Conservation (phyloP, 768 basidiomycete genomes). For the Boletellus emodensis region DNA sequence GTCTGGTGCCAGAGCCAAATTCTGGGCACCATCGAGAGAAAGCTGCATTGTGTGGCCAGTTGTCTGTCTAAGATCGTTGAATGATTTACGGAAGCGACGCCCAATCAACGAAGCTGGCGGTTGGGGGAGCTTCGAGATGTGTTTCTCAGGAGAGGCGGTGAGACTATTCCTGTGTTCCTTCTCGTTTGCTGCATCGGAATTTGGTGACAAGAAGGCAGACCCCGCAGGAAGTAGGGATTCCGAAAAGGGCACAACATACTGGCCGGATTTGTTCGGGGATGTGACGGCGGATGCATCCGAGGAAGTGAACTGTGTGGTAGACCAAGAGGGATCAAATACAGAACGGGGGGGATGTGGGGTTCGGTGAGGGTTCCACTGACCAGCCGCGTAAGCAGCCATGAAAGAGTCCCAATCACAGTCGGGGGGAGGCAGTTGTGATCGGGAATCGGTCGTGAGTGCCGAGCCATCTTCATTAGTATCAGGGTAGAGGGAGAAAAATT, state of each 20-base stretch:
- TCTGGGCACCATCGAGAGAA: slow-evolving; percentile 28
- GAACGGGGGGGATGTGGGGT: slow-evolving; percentile 57
- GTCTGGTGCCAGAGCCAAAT: slow-evolving; percentile 41
- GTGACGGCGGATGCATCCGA: slow-evolving; percentile 7
- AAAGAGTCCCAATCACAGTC: slow-evolving; percentile 73
- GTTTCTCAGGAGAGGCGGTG: slow-evolving; percentile 25
- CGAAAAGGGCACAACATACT: slow-evolving; percentile 2
- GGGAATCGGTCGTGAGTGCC: slow-evolving; percentile 8
- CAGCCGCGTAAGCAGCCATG: slow-evolving; percentile 69
- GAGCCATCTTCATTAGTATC: slow-evolving; percentile 12
- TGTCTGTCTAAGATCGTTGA: slow-evolving; percentile 40
- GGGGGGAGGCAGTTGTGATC: slow-evolving; percentile 19
- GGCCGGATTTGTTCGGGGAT: slow-evolving; percentile 7
- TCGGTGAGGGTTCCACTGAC: slow-evolving; percentile 75
- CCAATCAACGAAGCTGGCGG: slow-evolving; percentile 26
- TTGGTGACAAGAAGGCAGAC: slow-evolving; percentile 8
- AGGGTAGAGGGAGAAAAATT: slow-evolving; percentile 17
- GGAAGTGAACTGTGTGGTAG: slow-evolving; percentile 5
- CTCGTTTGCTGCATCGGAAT: slow-evolving; percentile 11
- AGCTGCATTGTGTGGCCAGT: slow-evolving; percentile 25
- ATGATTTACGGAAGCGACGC: slow-evolving; percentile 45
- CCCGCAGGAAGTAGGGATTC: slow-evolving; percentile 11
- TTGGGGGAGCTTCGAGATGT: slow-evolving; percentile 24
- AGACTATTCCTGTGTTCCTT: slow-evolving; percentile 18
- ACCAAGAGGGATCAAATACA: slow-evolving; percentile 21